Base-by-base conservation (phyloP, 2,329 filamentous ascomycete genomes). In the Metarhizium anisopliae region DNA sequence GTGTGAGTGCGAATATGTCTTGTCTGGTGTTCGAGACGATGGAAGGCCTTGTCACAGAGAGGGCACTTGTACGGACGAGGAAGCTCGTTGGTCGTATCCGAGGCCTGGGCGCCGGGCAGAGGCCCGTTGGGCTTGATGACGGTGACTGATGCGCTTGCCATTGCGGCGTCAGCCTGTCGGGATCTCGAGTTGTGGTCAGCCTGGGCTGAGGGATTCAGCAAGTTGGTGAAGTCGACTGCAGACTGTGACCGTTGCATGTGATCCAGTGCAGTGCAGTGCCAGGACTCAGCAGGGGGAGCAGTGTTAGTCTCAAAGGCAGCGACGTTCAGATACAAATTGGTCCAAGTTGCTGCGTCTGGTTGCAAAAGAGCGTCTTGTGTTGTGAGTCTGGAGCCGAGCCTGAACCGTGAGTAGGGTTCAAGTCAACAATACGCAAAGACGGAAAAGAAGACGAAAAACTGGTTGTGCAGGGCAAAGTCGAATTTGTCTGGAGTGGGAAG, bases 21-120 rank as follows among this genome's bases (percentile, higher is more conserved):
- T 25, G 82, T 85, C 79, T 96, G 93, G 72, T 97, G 93, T 77
- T 97, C 93, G 47, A 99, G 81, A 60, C 94, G 90, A 79, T 97
- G 94, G 76, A 99, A 99, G 59, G 94, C 93, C 81, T 96, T 95
- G 67, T 96, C 93, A 78, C 94, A 99, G 60, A 99, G 83, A 59
- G 93, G 92, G 73, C 93, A 99, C 79, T 97, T 97, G 84, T 99
- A 99, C 0, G 93, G 93, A 56, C 94, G 86, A 58, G 94, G 94
- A 54, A 97, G 83, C 73, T 97, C 93, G 57, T 74, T 78, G 50
- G 68, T 66, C 61, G 59, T 63, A 52, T 90, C 73, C 73, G 82
- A 64, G 60, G 76, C 66, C 67, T 89, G 83, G 57, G 85, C 80
- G 61, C 78, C 78, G 50, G 84, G 82, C 51, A 85, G 68, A 51